Conservation (phyloP, 2,329 filamentous ascomycete species). For the Rhynchosporium secalis region DNA sequence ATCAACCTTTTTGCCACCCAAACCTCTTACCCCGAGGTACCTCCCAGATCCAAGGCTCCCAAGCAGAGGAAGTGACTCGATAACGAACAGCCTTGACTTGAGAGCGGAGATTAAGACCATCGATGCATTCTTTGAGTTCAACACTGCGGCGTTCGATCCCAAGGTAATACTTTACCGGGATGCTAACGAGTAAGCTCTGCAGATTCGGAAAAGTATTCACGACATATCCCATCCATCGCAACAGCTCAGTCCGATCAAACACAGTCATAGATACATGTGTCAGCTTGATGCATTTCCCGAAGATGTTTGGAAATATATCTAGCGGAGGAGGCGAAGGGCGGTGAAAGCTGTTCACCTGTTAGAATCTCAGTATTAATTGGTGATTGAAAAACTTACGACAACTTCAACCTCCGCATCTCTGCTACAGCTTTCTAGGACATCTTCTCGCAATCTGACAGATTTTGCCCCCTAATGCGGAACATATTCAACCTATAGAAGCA, state of each 20-base stretch:
- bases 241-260: background rate
- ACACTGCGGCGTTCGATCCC: background rate
- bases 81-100: background rate
- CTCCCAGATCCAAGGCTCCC: background rate
- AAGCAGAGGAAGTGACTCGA: background rate
- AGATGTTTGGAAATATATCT: background rate
- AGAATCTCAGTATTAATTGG: background rate
- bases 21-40: background rate
- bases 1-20: too few species aligned
- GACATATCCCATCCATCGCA: background rate
- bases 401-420: background rate
- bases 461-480: background rate
- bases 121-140: background rate
- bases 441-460: background rate
- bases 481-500: background rate
- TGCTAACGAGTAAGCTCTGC: background rate
- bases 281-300: background rate
- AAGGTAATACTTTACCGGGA: background rate
- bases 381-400: background rate
- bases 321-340: background rate
- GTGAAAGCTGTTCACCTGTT: background rate
- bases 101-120: background rate
- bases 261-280: background rate
- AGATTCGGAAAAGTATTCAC: background rate
- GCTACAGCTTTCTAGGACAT: background rate